phyloP scores from a whole-genome alignment of 2,329 filamentous ascomycete species.

The Cladosporium sp. region DNA sequence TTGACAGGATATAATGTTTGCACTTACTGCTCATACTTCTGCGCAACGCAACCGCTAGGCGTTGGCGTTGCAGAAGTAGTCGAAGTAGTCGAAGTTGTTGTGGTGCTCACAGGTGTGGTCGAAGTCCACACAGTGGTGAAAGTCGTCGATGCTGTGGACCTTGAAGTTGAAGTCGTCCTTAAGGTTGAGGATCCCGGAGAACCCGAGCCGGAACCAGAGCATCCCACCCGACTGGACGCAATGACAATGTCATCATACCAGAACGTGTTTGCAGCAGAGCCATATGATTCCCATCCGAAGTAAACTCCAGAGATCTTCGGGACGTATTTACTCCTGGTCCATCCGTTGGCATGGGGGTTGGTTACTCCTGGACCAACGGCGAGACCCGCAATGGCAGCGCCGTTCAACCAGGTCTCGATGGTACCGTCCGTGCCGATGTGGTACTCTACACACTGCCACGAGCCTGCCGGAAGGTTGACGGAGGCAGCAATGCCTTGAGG shows the following conservation, averaged over 20 bases:
- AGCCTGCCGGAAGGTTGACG: conserved; percentile 45
- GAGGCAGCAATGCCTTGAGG: conserved; percentile 57
- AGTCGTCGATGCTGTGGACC: conserved; percentile 1
- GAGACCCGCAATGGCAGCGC: conserved; percentile 48
- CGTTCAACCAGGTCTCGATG: conserved; percentile 59
- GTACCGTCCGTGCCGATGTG: conserved; percentile 55
- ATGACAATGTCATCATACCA: conserved; percentile 60
- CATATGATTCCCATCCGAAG: conserved; percentile 62
- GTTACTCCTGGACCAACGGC: conserved; percentile 44
- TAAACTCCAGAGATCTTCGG: conserved; percentile 54
- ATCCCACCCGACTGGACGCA: conserved; percentile 47
- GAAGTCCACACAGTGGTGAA: neutral
- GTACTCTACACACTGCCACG: conserved; percentile 60
- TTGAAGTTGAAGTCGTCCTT: conserved; percentile 2
- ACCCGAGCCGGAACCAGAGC: conserved; percentile 22
- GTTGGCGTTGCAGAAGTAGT: conserved; percentile 4
- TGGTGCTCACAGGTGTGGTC: neutral
- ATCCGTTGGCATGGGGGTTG: conserved; percentile 52
- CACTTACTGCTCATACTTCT: conserved; percentile 10
- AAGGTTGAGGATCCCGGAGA: conserved; percentile 4
- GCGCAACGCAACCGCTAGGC: conserved; percentile 8
- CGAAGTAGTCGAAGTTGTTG: neutral
- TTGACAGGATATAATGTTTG: neutral
- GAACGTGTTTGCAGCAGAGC: conserved; percentile 57
- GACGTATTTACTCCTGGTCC: conserved; percentile 44